Conservation (phyloP, 306 rosid species). For the Quercus glauca region DNA sequence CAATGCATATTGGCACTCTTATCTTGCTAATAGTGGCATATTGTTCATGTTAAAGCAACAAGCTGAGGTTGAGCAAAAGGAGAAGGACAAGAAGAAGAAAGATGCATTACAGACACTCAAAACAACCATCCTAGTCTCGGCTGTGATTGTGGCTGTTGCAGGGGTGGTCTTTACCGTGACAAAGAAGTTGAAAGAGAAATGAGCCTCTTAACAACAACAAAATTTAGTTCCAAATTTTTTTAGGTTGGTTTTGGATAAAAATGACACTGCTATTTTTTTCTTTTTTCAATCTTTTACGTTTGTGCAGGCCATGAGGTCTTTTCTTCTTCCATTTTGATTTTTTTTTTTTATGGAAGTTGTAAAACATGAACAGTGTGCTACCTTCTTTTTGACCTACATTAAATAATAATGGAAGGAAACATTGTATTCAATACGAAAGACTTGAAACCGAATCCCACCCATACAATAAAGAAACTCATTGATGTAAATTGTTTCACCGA, state of each 20-base stretch:
- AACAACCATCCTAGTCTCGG: conserved; percentile 51
- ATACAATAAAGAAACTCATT: no score
- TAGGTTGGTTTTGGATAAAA: neutral
- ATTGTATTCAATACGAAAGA: neutral
- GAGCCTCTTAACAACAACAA: neutral
- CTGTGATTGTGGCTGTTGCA: conserved; percentile 48
- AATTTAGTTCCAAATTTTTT: no score
- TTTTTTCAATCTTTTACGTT: neutral
- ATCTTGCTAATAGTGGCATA: neutral
- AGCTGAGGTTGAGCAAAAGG: conserved; percentile 31
- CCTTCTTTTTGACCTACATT: neutral
- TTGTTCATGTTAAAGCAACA: conserved; percentile 31
- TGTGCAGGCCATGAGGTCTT: no score
- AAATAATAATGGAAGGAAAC: neutral
- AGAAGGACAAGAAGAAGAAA: conserved; percentile 25
- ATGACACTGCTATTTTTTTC: neutral
- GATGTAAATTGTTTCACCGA: no score
- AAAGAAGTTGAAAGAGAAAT: conserved; percentile 62
- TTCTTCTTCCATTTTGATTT: neutral
- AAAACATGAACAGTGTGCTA: neutral
- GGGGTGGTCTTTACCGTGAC: conserved; percentile 54
- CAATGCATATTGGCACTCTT: neutral
- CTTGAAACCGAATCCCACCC: no score
- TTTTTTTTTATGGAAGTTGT: neutral
- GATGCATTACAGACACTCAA: conserved; percentile 43